Evolutionary conservation across 768 basidiomycete genomes (phyloP), one percentile per base, ranked within the genome.

Genomic region (Exidia glandulosa): DNA sequence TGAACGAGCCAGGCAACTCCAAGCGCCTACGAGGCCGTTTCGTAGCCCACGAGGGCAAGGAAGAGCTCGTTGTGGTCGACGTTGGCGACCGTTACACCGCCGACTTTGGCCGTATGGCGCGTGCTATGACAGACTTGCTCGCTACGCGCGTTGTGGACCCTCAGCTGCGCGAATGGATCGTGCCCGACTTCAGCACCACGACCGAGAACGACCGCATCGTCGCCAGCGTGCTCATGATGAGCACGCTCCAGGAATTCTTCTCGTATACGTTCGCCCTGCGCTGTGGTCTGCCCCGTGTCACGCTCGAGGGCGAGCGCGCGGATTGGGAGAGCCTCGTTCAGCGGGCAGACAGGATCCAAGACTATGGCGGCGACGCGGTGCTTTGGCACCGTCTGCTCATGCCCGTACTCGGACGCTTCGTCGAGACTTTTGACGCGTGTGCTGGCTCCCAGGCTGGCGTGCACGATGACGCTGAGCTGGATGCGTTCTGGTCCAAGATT

Each of bases 271-370:
- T 73, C 33, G 41, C 47, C 10, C 55, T 69, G 9, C 61, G 60
- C 16, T 77, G 77, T 48, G 77, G 80, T 1, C 73, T 80, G 3
- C 77, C 79, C 16, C 70, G 66, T 32, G 70, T 81, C 54, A 79
- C 77, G 4, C 72, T 81, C 33, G 69, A 74, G 56, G 79, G 79
- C 1, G 70, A 69, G 37, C 69, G 67, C 32, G 57, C 64, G 2
- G 79, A 81, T 63, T 79, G 75, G 72, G 60, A 71, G 16, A 62
- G 64, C 3, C 67, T 80, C 12, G 66, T 74, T 6, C 3, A 37
- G 2, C 69, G 77, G 10, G 59, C 79, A 30, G 76, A 77, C 12
- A 74, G 72, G 61, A 66, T 79, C 50, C 67, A 68, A 33, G 64
- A 67, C 12, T 77, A 74, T 56, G 78, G 74, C 1, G 66, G 73